Evolutionary conservation across 1,284 basidiomycete species (phyloP), one percentile per base, ranked within the genome.

Genomic region (Cystobasidium slooffiae): DNA sequence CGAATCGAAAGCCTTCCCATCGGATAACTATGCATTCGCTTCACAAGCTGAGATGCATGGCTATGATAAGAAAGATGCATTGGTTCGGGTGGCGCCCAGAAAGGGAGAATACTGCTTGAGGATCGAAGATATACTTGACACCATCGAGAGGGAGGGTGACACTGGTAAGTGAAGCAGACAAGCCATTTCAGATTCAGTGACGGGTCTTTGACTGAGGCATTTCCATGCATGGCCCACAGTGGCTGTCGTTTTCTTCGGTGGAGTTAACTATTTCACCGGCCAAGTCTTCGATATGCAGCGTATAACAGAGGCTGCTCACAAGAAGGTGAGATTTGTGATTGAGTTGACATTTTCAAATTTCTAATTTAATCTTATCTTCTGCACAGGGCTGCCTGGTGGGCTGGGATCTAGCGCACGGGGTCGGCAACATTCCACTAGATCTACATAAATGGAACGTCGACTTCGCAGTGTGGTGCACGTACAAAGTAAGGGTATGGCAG

Each of bases 261-360:
- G 93, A 0, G 88, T 97, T 12, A 96, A 99, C 83, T 99, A 95
- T 85, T 98, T 97, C 84, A 96, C 94, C 12, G 97, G 95, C n/a
- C 95, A 99, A 83, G 88, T 87, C 82, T 98, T 99, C 83, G 90
- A 93, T 72, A 93, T 97, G 84, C 80, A 90, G 80, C 83, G 84
- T 31, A 91, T 99, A 80, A 93, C 94, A 16, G 86, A 86, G 75
- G 92, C 91, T 75, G 90, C 92, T n/a, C 89, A 93, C 8, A 77
- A 78, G 75, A 86, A 91, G 86, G 92, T n/a, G n/a, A n/a, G n/a
- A n/a, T n/a, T n/a, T n/a, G n/a, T n/a, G n/a, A n/a, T n/a, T n/a
- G n/a, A n/a, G n/a, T n/a, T n/a, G n/a, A n/a, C n/a, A n/a, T n/a
- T n/a, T n/a, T n/a, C n/a, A n/a, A n/a, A n/a, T n/a, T n/a, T n/a